These are phyloP conservation scores for Tribonema minus DNA, from an alignment of 108 stramenopile genomes.

Conservation along the genomic window DNA sequence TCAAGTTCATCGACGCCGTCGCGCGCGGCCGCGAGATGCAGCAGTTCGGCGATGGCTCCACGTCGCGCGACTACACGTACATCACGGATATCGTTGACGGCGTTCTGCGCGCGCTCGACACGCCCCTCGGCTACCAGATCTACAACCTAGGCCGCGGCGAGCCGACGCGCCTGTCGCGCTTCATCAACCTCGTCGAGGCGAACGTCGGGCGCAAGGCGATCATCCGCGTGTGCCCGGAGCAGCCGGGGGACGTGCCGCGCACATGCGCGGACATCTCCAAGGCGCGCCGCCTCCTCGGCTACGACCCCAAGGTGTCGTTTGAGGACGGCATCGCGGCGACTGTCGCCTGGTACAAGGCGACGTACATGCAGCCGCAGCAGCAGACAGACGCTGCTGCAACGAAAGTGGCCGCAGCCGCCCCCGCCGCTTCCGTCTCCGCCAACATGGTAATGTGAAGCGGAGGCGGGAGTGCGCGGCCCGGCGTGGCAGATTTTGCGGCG, in stretches of 20 bases:
- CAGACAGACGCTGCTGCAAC: no score
- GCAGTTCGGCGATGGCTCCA: slow-evolving; percentile 87
- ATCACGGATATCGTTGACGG: slow-evolving; percentile 86
- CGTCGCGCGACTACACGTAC: slow-evolving; percentile 84
- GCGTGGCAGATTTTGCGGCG: no score
- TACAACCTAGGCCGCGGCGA: slow-evolving; percentile 94
- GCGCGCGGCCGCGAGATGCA: no score
- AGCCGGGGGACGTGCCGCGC: slow-evolving; percentile 98
- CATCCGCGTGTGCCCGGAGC: slow-evolving; percentile 83
- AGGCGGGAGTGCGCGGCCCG: no score
- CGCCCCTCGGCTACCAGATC: slow-evolving; percentile 82
- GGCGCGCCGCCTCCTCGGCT: slow-evolving; percentile 79
- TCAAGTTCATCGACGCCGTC: no score
- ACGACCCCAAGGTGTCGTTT: slow-evolving; percentile 78
- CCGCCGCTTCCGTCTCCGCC: no score
- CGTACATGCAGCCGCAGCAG: no score
- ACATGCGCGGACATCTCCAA: slow-evolving; percentile 89
- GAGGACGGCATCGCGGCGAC: slow-evolving; percentile 88
- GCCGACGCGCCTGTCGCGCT: slow-evolving; percentile 79
- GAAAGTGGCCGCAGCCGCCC: no score
- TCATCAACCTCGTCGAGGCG: slow-evolving; percentile 85
- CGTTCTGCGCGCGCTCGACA: slow-evolving; percentile 83
- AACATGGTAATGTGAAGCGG: no score
- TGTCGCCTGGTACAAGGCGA: slow-evolving; percentile 80
- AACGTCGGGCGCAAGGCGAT: slow-evolving; percentile 75